Evolutionary conservation across 2,329 filamentous ascomycete genomes (phyloP).

Genomic region (Alternaria gaisen): DNA sequence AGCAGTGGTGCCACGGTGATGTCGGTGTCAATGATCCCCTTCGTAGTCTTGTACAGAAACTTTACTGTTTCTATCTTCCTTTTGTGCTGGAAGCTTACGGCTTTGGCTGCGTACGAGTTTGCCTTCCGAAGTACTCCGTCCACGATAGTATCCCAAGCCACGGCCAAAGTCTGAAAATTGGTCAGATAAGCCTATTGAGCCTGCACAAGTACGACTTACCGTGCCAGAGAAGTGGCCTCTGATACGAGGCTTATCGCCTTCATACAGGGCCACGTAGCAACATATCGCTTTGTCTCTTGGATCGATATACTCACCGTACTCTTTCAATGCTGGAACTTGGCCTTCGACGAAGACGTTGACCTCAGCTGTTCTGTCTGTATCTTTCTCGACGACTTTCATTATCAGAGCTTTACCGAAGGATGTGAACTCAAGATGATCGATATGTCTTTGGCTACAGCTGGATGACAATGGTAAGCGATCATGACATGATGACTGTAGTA

Average conservation of each 20-base stretch:
- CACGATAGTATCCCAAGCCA: constrained; percentile 48
- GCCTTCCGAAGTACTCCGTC: constrained; percentile 49
- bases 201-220: constrained; percentile 19
- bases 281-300: constrained; percentile 37
- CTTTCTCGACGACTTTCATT: constrained; percentile 52
- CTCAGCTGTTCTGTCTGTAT: constrained; percentile 46
- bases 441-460: neutral
- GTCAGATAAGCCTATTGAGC: constrained; percentile 1
- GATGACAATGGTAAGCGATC: neutral
- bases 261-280: constrained; percentile 50
- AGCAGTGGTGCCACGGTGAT: constrained; percentile 91
- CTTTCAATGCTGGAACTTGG: constrained; percentile 34
- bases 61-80: constrained; percentile 33
- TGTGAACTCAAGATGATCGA: no score
- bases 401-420: constrained; percentile 9
- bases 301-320: constrained; percentile 47
- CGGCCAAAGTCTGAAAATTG: constrained; percentile 26
- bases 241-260: constrained; percentile 45
- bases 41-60: constrained; percentile 27
- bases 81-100: constrained; percentile 24
- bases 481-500: neutral
- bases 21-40: constrained; percentile 80
- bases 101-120: constrained; percentile 12
- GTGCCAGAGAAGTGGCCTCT: constrained; percentile 44
- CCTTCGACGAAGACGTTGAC: constrained; percentile 38